Evolutionary conservation across 1,284 basidiomycete species (phyloP).

Genomic region (Moniliophthora roreri): DNA sequence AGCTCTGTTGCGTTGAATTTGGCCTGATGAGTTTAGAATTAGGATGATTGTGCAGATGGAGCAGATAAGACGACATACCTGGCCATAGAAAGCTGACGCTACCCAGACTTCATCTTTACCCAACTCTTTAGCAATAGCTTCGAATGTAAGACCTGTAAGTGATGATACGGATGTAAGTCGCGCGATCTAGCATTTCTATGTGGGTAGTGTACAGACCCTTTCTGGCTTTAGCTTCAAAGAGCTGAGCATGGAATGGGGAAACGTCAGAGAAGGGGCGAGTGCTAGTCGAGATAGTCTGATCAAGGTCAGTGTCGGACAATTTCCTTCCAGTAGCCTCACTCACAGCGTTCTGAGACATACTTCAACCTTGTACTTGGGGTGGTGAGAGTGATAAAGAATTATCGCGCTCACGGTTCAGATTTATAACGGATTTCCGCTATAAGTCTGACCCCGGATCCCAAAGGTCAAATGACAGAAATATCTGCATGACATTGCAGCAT

Average conservation of each 20-base stretch:
- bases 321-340: conserved; percentile 19
- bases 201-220: conserved; percentile 44
- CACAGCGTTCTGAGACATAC: conserved; percentile 39
- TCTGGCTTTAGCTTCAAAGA: conserved; percentile 69
- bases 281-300: conserved; percentile 42
- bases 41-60: neutral
- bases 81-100: conserved; percentile 86
- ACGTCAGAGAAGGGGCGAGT: conserved; percentile 51
- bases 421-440: neutral
- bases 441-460: neutral
- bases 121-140: conserved; percentile 66
- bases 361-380: neutral
- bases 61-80: conserved; percentile 43
- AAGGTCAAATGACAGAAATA: neutral
- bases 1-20: conserved; percentile 67
- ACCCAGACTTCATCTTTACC: conserved; percentile 87
- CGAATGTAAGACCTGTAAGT: conserved; percentile 65
- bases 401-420: no score
- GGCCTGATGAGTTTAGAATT: conserved; percentile 43
- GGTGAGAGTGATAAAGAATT: no score
- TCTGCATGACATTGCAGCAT: no score
- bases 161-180: conserved; percentile 9
- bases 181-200: neutral
- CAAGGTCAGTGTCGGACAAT: neutral
- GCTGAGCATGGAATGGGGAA: conserved; percentile 45